A percentile compares a stretch with the other conserved stretches of the same genome.
phyloP scores from a whole-genome alignment of 768 basidiomycete species.

The Termitomyces sp. region DNA sequence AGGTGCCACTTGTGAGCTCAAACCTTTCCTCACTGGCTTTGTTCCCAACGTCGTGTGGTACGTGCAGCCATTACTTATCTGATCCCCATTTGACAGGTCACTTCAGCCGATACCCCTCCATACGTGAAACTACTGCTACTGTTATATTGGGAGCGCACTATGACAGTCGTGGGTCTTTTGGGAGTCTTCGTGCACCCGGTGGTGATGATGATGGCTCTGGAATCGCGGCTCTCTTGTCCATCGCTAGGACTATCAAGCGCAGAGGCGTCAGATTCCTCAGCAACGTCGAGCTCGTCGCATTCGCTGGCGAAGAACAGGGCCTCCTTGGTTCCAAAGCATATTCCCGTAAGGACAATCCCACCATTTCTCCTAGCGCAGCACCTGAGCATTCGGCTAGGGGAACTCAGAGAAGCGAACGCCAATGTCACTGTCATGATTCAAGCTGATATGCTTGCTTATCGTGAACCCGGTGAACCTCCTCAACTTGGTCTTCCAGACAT shows the following conservation, averaged over 20 bases:
- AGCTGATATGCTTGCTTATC: conserved; percentile 91
- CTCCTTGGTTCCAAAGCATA: conserved; percentile 74
- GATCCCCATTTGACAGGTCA: background rate
- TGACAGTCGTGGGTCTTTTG: conserved; percentile 88
- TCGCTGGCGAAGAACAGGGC: conserved; percentile 93
- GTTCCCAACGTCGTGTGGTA: conserved; percentile 89
- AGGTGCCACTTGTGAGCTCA: conserved; percentile 69
- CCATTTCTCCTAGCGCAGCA: background rate
- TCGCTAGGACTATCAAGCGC: conserved; percentile 69
- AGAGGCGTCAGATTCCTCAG: conserved; percentile 65
- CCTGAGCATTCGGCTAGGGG: conserved; percentile 30
- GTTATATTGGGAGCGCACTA: conserved; percentile 85
- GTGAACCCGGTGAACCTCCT: conserved; percentile 65
- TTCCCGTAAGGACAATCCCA: conserved; percentile 56
- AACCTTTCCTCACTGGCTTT: conserved; percentile 64
- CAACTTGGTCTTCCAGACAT: conserved; percentile 76
- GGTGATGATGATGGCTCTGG: conserved; percentile 51
- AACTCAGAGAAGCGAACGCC: conserved; percentile 49
- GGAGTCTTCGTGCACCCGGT: conserved; percentile 57
- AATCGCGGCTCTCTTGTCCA: conserved; percentile 67
- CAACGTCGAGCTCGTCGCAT: conserved; percentile 76
- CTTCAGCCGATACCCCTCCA: conserved; percentile 50
- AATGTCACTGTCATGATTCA: conserved; percentile 83
- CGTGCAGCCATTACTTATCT: conserved; percentile 8
- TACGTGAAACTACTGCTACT: conserved; percentile 51